Evolutionary conservation across 1,284 basidiomycete species (phyloP).

Genomic region (Golubevia sp.): DNA sequence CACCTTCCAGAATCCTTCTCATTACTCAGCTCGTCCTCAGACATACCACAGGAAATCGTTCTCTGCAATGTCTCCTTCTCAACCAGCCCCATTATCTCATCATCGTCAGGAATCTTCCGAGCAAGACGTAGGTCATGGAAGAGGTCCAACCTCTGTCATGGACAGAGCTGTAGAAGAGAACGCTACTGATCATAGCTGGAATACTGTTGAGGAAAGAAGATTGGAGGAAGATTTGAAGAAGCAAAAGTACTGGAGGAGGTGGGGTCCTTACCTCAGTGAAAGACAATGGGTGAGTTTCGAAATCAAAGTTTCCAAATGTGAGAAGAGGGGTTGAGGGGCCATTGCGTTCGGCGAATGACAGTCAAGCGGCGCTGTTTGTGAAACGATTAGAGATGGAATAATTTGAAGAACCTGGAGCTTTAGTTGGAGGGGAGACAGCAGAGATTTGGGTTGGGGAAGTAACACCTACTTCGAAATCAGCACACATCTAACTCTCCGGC

Average conservation of each 20-base stretch:
- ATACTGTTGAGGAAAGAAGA: conserved; percentile 55
- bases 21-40: conserved; percentile 44
- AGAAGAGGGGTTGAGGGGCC: too few relatives aligned
- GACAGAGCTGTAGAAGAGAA: conserved; percentile 25
- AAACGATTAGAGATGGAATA: too few relatives aligned
- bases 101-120: conserved; percentile 9
- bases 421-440: too few relatives aligned
- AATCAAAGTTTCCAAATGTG: too few relatives aligned
- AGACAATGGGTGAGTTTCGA: conserved; percentile 82
- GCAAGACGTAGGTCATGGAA: conserved; percentile 27
- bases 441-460: too few relatives aligned
- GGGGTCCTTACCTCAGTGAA: conserved; percentile 96
- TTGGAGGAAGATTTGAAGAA: conserved; percentile 71
- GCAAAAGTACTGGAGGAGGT: conserved; percentile 89
- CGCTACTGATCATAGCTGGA: not conserved
- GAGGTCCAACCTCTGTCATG: conserved; percentile 29
- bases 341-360: too few relatives aligned
- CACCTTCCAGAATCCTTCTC: conserved; percentile 26
- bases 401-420: too few relatives aligned
- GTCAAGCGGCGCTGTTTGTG: too few relatives aligned
- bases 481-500: too few relatives aligned
- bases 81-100: conserved; percentile 8
- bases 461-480: too few relatives aligned
- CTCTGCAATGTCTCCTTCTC: conserved; percentile 7
- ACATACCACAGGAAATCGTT: conserved; percentile 44